Percentiles rank a stretch among this genome's conserved stretches.
phyloP scores from a whole-genome alignment of 176 grass and related monocot genomes.

The Elaeis guineensis region DNA sequence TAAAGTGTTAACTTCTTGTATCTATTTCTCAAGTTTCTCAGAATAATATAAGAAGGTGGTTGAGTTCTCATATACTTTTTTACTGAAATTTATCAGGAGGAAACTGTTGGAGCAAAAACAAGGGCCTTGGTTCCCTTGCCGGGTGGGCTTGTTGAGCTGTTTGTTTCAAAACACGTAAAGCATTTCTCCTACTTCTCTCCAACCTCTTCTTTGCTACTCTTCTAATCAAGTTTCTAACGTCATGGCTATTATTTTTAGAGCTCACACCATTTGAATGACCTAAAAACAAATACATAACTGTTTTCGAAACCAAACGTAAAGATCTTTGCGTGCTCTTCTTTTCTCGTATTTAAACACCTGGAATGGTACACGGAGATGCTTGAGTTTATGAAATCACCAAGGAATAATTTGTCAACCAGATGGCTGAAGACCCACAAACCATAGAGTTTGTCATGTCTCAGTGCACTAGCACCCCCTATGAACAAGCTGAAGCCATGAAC shows the following conservation, averaged over 20 bases:
- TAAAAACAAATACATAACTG: constrained; percentile 27
- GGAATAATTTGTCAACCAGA: constrained; percentile 26
- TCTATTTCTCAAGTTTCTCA: not conserved
- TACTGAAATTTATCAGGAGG: constrained; percentile 19
- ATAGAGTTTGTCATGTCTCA: constrained; percentile 64
- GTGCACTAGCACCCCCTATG: constrained; percentile 31
- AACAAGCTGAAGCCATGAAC: not conserved
- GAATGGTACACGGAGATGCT: not conserved
- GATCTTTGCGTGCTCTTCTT: constrained; percentile 18
- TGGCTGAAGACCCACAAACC: constrained; percentile 74
- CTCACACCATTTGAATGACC: constrained; percentile 37
- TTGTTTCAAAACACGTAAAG: constrained; percentile 53
- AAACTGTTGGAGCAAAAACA: constrained; percentile 26
- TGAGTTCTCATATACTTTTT: no score
- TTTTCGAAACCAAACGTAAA: constrained; percentile 29
- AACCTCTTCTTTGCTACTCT: not conserved
- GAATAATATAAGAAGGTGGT: not conserved
- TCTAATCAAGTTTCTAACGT: not conserved
- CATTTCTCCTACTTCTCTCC: not conserved
- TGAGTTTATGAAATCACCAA: not conserved
- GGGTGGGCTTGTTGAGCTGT: constrained; percentile 75
- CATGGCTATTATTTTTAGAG: constrained; percentile 3
- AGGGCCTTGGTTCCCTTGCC: constrained; percentile 58
- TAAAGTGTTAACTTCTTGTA: not conserved
- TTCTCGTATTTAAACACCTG: not conserved